A percentile compares a stretch with the other conserved stretches of the same genome.
Conservation (phyloP, 1,139 yeast species). For the Geotrichum cucujoidarum region DNA sequence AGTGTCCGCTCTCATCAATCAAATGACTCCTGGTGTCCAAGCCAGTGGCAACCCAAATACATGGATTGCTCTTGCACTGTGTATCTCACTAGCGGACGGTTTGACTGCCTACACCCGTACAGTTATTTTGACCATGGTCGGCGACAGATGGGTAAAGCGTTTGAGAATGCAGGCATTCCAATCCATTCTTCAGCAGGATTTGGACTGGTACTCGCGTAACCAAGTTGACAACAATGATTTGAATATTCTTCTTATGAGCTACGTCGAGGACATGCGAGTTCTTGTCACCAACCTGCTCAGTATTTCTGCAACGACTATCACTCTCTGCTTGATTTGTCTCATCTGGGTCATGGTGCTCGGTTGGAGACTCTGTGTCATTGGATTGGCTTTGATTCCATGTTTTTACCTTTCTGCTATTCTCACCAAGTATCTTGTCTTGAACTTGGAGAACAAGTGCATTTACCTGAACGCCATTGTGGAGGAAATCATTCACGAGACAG, state of each 20-base stretch:
- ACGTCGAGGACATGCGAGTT: slow-evolving; percentile 67
- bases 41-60: slow-evolving; percentile 37
- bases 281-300: slow-evolving; percentile 59
- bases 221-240: slow-evolving; percentile 50
- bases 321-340: slow-evolving; percentile 55
- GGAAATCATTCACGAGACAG: slow-evolving; percentile 52
- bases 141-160: slow-evolving; percentile 64
- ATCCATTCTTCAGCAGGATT: slow-evolving; percentile 49
- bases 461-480: slow-evolving; percentile 52
- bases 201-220: slow-evolving; percentile 47
- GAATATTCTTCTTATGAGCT: slow-evolving; percentile 68
- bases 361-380: slow-evolving; percentile 82
- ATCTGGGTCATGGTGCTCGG: slow-evolving; percentile 77
- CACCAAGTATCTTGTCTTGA: slow-evolving; percentile 50
- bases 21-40: slow-evolving; percentile 30
- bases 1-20: slow-evolving; percentile 54
- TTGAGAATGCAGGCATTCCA: slow-evolving; percentile 50
- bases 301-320: slow-evolving; percentile 48
- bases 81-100: slow-evolving; percentile 60
- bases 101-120: slow-evolving; percentile 48
- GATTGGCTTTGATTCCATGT: slow-evolving; percentile 66
- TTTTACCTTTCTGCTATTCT: slow-evolving; percentile 48
- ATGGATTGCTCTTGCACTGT: slow-evolving; percentile 67
- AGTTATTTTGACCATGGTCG: slow-evolving; percentile 48
- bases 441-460: slow-evolving; percentile 57